Evolutionary conservation across 768 basidiomycete genomes (phyloP), one percentile per base, ranked within the genome.

Genomic region (Rhizopogon vesiculosus): DNA sequence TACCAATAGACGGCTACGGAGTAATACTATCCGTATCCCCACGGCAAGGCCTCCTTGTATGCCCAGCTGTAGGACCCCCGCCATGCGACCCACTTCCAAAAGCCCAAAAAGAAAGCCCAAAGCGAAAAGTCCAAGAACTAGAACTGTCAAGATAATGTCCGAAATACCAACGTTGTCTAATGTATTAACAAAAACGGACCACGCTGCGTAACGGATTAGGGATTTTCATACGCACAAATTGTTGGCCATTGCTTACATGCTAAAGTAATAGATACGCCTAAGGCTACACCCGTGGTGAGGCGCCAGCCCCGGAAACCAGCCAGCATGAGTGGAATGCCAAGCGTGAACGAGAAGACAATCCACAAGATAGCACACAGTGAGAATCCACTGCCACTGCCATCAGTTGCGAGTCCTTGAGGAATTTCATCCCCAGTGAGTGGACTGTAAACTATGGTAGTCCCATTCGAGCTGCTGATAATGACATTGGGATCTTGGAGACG

Each of bases 131-230:
- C 66, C 74, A 25, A 87, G 55, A 7, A 79, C 71, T 51, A 84
- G 73, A 40, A 75, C 56, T 1, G 78, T 78, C 42, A 88, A 67
- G 5, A 79, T 62, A 18, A 79, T 54, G 63, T 88, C 86, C 0
- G 80, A 67, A 10, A 86, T 60, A 19, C 82, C 80, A 7, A 70
- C 62, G 3, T 77, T 68, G 56, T 74, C 70, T 3, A 82, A 66
- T 1, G 82, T 76, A 66, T 85, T 88, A 54, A 82, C 71, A 46
- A 88, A 72, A 10, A 85, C 81, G 7, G 82, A 76, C 86, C 86
- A 88, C 5, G 81, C 85, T 85, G 57, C 8, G 31, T 25, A 39
- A 33, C 28, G 42, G 22, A 53, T 18, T 19, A 43, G 45, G 4
- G 25, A 54, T 48, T 38, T 49, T 12, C 8, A 49, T 33, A 28